Evolutionary conservation across 2,329 filamentous ascomycete species (phyloP).

Genomic region (Microsporum audouinii): DNA sequence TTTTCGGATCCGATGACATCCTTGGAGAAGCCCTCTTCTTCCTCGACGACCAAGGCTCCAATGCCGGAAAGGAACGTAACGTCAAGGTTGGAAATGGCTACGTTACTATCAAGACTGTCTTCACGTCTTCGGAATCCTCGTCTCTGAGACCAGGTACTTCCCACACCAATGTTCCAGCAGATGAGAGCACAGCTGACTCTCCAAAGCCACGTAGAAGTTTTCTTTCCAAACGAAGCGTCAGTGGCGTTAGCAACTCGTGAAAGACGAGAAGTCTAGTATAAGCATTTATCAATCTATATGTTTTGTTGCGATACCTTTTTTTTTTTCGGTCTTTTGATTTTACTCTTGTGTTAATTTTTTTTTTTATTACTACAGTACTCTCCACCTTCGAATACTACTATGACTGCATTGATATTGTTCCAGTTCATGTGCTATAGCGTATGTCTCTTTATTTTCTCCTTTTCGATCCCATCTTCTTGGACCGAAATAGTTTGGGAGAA

Average conservation of each 20-base stretch:
- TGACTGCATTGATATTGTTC: not conserved
- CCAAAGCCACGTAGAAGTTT: slow-evolving; percentile 37
- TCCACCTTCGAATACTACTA: not conserved
- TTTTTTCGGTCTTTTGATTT: not conserved
- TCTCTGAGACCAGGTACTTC: slow-evolving; percentile 28
- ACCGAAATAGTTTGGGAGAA: not conserved
- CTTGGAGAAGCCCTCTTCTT: slow-evolving; percentile 83
- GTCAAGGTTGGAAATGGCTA: slow-evolving; percentile 61
- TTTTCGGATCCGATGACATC: slow-evolving; percentile 70
- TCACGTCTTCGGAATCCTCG: slow-evolving; percentile 42
- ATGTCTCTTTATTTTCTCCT: not conserved
- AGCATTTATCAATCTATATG: not conserved
- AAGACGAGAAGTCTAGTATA: not conserved
- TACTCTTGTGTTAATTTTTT: not conserved
- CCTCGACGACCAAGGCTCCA: slow-evolving; percentile 65
- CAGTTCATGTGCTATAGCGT: not conserved
- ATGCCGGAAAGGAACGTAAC: slow-evolving; percentile 56
- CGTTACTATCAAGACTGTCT: slow-evolving; percentile 63
- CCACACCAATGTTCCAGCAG: slow-evolving; percentile 22
- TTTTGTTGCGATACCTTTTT: slow-evolving; percentile 2
- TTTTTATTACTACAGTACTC: not conserved
- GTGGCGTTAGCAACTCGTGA: slow-evolving; percentile 13
- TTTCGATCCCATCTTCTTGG: not conserved
- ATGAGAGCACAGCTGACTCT: slow-evolving; percentile 23
- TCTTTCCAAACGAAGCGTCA: slow-evolving; percentile 33